Evolutionary conservation across 208 protist genomes (phyloP), one percentile per base, ranked within the genome.

Genomic region (Acanthamoeba culbertsoni): DNA sequence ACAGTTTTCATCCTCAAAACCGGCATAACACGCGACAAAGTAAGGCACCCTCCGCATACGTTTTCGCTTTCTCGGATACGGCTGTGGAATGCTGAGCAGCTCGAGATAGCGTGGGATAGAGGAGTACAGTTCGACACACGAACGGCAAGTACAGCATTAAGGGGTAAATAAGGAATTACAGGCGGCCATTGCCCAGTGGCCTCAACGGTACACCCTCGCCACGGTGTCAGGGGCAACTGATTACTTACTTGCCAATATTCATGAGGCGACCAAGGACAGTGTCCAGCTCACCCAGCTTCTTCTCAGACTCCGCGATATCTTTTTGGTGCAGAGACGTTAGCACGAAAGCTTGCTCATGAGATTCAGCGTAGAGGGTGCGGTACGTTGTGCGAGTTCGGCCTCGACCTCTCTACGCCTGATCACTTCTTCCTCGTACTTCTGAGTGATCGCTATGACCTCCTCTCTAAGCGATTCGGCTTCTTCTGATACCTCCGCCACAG

Each of bases 371-470:
- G 18, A 3, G 0, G 63, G 59, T 8, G 59, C 71, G 71, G n/a
- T 82, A 82, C 71, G 71, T 35, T 82, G 71, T 12, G 71, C 71
- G 55, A 89, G 79, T 51, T 89, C 79, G 55, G 79, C 45, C 55
- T 89, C 79, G 33, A 89, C 79, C 53, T 89, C 79, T 35, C 79
- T 35, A 35, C 79, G 46, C 37, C 79, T 59, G 46, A 45, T 12
- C 48, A 89, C 79, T 37, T 89, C 79, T 35, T 89, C 79, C 33
- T 89, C 79, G 79, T 89, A 89, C 79, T 89, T 89, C 31, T 89
- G 79, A 16, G 79, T 89, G 55, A 89, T 45, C 2, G 55, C 45
- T 45, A 68, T 89, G 79, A 89, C 55, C 55, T 89, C 79, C 79
- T 89, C 79, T 37, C 79, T 89, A 10, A 89, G 55, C 31, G 51